Percentiles rank a stretch among this genome's conserved stretches.
Evolutionary conservation across 2,329 filamentous ascomycete genomes (phyloP).

Genomic region (Verticillium zaregamsianum): DNA sequence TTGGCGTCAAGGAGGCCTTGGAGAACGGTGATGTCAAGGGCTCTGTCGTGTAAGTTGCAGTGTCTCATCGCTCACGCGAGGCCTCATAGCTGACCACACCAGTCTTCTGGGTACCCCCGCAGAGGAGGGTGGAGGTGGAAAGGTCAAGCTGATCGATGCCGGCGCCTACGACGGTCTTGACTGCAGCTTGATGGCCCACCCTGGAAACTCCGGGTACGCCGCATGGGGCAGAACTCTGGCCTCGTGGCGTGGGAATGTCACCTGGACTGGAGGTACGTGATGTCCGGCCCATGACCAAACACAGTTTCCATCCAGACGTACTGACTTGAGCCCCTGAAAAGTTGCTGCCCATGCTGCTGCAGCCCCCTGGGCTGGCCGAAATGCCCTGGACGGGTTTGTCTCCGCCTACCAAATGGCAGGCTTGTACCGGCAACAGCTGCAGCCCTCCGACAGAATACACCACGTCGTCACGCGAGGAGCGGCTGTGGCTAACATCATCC

Average conservation of each 20-base stretch:
- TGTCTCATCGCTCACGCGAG: conserved; percentile 22
- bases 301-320: background rate
- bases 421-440: conserved; percentile 17
- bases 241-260: conserved; percentile 6
- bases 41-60: background rate
- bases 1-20: conserved; percentile 19
- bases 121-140: conserved; percentile 32
- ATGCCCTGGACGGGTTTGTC: conserved; percentile 16
- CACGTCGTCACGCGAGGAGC: conserved; percentile 12
- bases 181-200: conserved; percentile 6
- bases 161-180: conserved; percentile 35
- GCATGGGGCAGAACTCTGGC: conserved; percentile 8
- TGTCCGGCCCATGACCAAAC: no score
- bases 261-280: conserved; percentile 6
- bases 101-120: conserved; percentile 15
- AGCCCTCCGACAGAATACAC: conserved; percentile 15
- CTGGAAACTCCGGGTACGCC: conserved; percentile 4
- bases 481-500: conserved; percentile 4
- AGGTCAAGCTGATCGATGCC: conserved; percentile 39
- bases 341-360: conserved; percentile 14
- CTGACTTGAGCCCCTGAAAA: background rate
- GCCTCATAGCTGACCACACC: conserved; percentile 26
- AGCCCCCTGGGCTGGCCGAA: conserved; percentile 15
- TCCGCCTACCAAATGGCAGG: conserved; percentile 13
- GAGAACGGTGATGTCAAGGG: conserved; percentile 1